Percentiles rank a stretch among this genome's conserved stretches.
These are phyloP conservation scores for Peronospora destructor DNA, from an alignment of 352 stramenopile genomes.

Conservation along the genomic window DNA sequence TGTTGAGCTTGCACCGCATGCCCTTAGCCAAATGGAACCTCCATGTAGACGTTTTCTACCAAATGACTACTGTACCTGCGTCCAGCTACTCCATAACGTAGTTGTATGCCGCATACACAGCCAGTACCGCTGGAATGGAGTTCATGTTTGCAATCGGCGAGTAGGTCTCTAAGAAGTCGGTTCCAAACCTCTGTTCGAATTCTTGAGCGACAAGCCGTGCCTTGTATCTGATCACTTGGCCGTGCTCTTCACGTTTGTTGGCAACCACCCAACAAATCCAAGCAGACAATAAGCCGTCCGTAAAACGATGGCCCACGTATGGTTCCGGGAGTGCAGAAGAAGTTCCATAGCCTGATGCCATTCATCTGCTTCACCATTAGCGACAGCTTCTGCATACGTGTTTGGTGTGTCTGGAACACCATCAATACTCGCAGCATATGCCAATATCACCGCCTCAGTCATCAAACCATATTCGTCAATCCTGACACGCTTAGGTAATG, in stretches of 20 bases:
- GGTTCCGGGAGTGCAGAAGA: neutral
- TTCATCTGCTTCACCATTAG: neutral
- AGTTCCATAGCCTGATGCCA: neutral
- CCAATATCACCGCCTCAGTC: constrained; percentile 5
- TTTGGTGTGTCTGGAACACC: constrained; percentile 1
- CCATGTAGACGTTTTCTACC: constrained; percentile 1
- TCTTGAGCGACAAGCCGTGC: neutral
- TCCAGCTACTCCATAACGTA: constrained; percentile 5
- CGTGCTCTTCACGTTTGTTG: constrained; percentile 5
- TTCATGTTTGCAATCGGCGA: constrained; percentile 9
- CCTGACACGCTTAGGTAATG: neutral
- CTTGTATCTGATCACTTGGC: constrained; percentile 1
- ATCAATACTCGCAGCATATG: constrained; percentile 6
- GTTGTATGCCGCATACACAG: neutral
- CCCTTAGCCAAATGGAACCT: neutral
- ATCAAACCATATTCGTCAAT: constrained; percentile 9
- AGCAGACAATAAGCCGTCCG: neutral
- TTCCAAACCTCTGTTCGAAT: constrained; percentile 10
- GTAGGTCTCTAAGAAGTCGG: constrained; percentile 12
- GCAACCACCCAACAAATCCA: constrained; percentile 5
- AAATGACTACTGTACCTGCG: constrained; percentile 6
- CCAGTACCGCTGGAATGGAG: neutral
- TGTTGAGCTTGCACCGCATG: constrained; percentile 9
- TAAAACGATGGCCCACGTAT: constrained; percentile 1
- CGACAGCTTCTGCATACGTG: constrained; percentile 7